These are phyloP conservation scores for Fusarium bactridioides DNA, from an alignment of 2,329 filamentous ascomycete species.

Conservation along the genomic window DNA sequence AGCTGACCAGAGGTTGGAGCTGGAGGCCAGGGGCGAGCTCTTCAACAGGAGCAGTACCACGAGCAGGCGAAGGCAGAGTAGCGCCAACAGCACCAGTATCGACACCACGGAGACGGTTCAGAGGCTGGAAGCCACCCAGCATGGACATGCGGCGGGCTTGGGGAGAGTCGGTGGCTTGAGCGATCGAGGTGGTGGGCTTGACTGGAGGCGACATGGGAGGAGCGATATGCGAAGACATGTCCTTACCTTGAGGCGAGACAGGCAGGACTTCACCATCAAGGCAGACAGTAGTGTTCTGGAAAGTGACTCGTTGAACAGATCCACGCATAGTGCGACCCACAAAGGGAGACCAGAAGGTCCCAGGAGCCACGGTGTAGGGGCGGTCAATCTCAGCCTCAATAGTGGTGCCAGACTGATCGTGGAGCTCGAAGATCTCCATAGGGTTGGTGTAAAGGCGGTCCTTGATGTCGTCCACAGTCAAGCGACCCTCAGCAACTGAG, in stretches of 20 bases:
- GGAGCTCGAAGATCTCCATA: constrained; percentile 82
- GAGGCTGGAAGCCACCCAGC: constrained; percentile 42
- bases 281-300: constrained; percentile 77
- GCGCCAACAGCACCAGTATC: constrained; percentile 33
- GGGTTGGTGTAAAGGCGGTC: constrained; percentile 78
- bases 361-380: constrained; percentile 64
- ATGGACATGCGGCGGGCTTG: constrained; percentile 45
- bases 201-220: constrained; percentile 65
- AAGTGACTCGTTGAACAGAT: constrained; percentile 77
- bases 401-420: constrained; percentile 77
- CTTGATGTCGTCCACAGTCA: constrained; percentile 78
- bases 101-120: constrained; percentile 44
- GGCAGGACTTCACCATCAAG: constrained; percentile 70
- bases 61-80: constrained; percentile 31
- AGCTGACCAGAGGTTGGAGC: constrained; percentile 59
- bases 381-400: constrained; percentile 81
- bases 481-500: constrained; percentile 75
- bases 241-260: constrained; percentile 68
- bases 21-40: constrained; percentile 58
- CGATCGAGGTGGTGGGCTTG: constrained; percentile 58
- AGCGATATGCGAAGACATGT: constrained; percentile 76
- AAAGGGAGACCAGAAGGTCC: constrained; percentile 73
- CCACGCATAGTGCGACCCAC: constrained; percentile 73
- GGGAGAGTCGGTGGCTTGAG: constrained; percentile 48
- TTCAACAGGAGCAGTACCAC: constrained; percentile 47